A percentile compares a stretch with the other conserved stretches of the same genome.
phyloP scores from a whole-genome alignment of 371 early-diverging fungal genomes.

The Thermomucor indicae-seudaticae region DNA sequence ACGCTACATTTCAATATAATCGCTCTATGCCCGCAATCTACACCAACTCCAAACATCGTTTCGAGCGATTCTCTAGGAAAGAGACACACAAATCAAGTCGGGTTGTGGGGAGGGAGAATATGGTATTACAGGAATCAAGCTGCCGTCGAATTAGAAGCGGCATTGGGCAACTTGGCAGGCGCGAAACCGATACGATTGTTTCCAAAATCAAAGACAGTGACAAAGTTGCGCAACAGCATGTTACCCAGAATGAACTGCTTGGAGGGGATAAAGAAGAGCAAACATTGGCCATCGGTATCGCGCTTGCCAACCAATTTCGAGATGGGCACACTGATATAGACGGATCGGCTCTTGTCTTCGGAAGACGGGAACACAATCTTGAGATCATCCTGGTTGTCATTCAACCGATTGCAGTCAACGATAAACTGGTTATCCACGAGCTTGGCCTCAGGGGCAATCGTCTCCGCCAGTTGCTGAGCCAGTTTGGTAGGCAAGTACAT shows the following conservation, averaged over 20 bases:
- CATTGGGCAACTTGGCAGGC: constrained; percentile 7
- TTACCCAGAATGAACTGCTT: constrained; percentile 33
- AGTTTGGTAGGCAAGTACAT: constrained; percentile 30
- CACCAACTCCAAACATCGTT: too few relatives aligned
- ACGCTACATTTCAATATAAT: too few relatives aligned
- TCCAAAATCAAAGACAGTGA: constrained; percentile 43
- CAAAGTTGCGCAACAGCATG: constrained; percentile 31
- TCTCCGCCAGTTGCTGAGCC: constrained; percentile 20
- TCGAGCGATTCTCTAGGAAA: too few relatives aligned
- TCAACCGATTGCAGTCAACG: constrained; percentile 21
- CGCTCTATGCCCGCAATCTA: too few relatives aligned
- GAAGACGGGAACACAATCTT: constrained; percentile 19
- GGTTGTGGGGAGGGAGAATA: too few relatives aligned
- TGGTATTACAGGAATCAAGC: too few relatives aligned
- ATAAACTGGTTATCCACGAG: constrained; percentile 5
- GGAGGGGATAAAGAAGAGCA: constrained; percentile 24
- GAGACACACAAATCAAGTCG: too few relatives aligned
- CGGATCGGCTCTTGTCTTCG: not conserved
- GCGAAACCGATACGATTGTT: constrained; percentile 38
- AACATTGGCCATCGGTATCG: constrained; percentile 12
- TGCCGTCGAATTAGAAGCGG: too few relatives aligned
- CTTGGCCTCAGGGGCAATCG: constrained; percentile 10
- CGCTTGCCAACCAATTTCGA: constrained; percentile 9
- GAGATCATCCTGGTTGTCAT: constrained; percentile 7
- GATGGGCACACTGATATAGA: constrained; percentile 13